phyloP scores from a whole-genome alignment of 192 early-diverging fungal species.

The Radiomyces spectabilis region DNA sequence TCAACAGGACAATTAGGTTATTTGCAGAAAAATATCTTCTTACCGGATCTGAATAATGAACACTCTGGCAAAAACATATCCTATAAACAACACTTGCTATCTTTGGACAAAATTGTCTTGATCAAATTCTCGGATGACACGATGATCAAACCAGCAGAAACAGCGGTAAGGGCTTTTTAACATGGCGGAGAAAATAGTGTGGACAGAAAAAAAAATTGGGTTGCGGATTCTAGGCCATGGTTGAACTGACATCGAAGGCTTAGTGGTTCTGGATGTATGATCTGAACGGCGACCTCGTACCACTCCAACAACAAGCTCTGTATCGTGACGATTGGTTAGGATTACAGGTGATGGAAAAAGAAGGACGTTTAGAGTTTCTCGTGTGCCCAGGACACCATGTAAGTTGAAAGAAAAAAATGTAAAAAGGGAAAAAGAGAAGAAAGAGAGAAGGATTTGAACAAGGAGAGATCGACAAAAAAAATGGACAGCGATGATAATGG shows the following conservation, averaged over 20 bases:
- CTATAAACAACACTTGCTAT: slow-evolving; percentile 50
- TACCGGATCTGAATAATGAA: slow-evolving; percentile 89
- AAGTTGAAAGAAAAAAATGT: slow-evolving; percentile 2
- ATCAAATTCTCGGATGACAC: slow-evolving; percentile 72
- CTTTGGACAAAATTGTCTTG: slow-evolving; percentile 75
- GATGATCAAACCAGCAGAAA: slow-evolving; percentile 62
- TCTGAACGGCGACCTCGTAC: slow-evolving; percentile 38
- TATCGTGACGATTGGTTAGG: slow-evolving; percentile 72
- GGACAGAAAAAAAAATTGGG: neutral
- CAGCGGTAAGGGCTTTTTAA: too few relatives aligned
- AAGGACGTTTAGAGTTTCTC: slow-evolving; percentile 36
- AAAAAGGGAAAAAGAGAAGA: neutral
- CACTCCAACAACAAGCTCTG: slow-evolving; percentile 45
- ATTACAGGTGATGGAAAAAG: slow-evolving; percentile 44
- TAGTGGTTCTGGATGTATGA: slow-evolving; percentile 72
- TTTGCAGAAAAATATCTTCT: slow-evolving; percentile 68
- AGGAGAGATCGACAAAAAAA: too few relatives aligned
- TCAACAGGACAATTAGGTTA: slow-evolving; percentile 43
- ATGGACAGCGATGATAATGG: neutral
- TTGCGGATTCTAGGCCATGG: neutral
- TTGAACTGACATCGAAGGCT: too few relatives aligned
- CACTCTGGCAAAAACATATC: slow-evolving; percentile 35
- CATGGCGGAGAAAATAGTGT: too few relatives aligned
- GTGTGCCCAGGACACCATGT: slow-evolving; percentile 46
- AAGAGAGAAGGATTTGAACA: too few relatives aligned